Percentiles rank a stretch among this genome's conserved stretches.
Conservation (phyloP, 495 filamentous ascomycete species). For the Penicillium tannophilum region DNA sequence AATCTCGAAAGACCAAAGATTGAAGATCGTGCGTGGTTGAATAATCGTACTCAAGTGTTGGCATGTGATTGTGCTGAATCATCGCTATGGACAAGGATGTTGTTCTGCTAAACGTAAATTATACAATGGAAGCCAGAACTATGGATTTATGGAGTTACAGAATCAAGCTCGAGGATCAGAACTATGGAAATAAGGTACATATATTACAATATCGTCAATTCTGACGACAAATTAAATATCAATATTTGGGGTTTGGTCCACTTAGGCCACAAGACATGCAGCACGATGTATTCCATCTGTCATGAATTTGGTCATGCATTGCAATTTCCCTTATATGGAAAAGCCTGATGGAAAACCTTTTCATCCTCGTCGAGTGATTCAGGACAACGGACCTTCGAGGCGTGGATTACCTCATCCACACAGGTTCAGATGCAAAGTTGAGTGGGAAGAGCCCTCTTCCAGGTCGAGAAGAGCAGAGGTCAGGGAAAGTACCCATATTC, state of each 20-base stretch:
- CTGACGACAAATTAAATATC: not conserved
- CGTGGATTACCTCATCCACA: not conserved
- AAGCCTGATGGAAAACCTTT: not conserved
- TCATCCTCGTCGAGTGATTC: not conserved
- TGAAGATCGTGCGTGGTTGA: not conserved
- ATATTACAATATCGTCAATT: not conserved
- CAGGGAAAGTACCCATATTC: not conserved
- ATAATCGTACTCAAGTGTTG: not conserved
- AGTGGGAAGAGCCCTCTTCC: not conserved
- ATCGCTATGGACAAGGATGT: not conserved
- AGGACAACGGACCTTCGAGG: not conserved
- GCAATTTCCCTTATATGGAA: not conserved
- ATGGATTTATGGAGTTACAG: too few relatives aligned
- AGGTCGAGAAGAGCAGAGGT: not conserved
- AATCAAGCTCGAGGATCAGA: too few relatives aligned
- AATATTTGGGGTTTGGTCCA: not conserved
- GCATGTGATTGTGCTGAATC: conserved; percentile 34
- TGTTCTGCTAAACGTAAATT: not conserved
- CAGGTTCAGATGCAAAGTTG: not conserved
- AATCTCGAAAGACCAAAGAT: conserved; percentile 7
- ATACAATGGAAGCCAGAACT: not conserved
- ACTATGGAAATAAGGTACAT: not conserved
- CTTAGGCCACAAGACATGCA: not conserved
- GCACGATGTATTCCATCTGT: not conserved
- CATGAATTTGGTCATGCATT: not conserved